These are phyloP conservation scores for Colletotrichum karsti DNA, from an alignment of 2,329 filamentous ascomycete species.

Conservation along the genomic window DNA sequence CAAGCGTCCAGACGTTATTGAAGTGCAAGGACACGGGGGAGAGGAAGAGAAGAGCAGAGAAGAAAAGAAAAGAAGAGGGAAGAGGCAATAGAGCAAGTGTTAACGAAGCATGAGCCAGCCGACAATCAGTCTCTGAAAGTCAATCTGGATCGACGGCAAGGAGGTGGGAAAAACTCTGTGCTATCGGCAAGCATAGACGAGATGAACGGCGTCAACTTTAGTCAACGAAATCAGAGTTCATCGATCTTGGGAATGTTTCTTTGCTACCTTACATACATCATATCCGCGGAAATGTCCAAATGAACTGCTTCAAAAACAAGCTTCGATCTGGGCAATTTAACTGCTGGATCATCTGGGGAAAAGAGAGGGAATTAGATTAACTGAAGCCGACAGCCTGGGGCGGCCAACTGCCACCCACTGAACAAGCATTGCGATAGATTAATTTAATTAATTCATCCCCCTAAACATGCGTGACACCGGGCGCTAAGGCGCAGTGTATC, in stretches of 20 bases:
- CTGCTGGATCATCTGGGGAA: neutral
- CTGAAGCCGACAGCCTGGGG: neutral
- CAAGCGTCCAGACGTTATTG: neutral
- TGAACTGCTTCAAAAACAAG: neutral
- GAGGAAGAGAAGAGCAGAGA: neutral
- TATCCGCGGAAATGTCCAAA: neutral
- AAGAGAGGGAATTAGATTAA: constrained; percentile 5
- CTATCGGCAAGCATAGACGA: neutral
- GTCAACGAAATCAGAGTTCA: neutral
- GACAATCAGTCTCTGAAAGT: neutral
- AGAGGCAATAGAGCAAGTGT: neutral
- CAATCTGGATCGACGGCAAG: constrained; percentile 22
- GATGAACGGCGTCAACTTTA: neutral
- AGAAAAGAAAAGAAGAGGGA: neutral
- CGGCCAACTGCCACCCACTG: constrained; percentile 6
- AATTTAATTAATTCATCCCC: constrained; percentile 7
- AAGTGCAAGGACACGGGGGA: neutral
- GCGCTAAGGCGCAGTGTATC: neutral
- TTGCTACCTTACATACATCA: neutral
- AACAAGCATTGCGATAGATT: constrained; percentile 26
- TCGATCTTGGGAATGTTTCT: neutral
- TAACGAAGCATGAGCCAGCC: constrained; percentile 1
- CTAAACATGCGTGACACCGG: neutral
- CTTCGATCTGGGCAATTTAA: neutral
- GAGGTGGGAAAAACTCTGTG: neutral